phyloP scores from a whole-genome alignment of 2,329 filamentous ascomycete genomes.

The Gaeumannomyces sp. region DNA sequence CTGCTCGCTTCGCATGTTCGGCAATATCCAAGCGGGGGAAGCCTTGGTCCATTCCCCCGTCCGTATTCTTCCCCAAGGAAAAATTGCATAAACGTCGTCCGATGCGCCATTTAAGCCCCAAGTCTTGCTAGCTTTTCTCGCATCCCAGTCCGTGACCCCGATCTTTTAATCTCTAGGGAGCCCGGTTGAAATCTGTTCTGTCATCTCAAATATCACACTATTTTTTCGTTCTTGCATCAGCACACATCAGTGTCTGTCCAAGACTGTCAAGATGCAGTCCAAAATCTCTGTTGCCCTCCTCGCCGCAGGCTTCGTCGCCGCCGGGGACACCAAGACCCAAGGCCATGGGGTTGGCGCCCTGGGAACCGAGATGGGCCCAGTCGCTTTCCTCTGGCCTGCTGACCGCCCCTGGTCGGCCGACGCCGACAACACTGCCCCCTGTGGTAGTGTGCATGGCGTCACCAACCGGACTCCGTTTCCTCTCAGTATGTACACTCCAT shows the following conservation, averaged over 20 bases:
- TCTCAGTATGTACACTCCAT: constrained; percentile 30
- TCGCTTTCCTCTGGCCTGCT: constrained; percentile 48
- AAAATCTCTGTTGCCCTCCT: constrained; percentile 27
- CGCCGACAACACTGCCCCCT: constrained; percentile 44
- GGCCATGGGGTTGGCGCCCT: constrained; percentile 21
- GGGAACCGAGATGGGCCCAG: constrained; percentile 42
- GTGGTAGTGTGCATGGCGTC: constrained; percentile 39
- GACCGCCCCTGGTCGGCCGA: constrained; percentile 43
- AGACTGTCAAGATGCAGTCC: constrained; percentile 29
- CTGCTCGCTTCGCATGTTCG: background rate
- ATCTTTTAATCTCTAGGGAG: background rate
- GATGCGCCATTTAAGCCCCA: background rate
- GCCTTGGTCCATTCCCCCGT: background rate
- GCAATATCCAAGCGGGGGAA: background rate
- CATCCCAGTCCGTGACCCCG: background rate
- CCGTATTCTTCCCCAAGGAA: too few species aligned
- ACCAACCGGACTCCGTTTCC: constrained; percentile 44
- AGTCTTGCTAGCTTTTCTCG: background rate
- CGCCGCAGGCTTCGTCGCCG: constrained; percentile 3
- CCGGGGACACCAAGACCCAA: background rate
- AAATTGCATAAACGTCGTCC: background rate
- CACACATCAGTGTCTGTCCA: background rate
- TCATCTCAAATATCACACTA: background rate
- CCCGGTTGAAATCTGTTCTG: background rate
- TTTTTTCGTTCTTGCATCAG: background rate